Evolutionary conservation across 176 grass and related monocot species (phyloP).

Genomic region (Raddia guianensis): DNA sequence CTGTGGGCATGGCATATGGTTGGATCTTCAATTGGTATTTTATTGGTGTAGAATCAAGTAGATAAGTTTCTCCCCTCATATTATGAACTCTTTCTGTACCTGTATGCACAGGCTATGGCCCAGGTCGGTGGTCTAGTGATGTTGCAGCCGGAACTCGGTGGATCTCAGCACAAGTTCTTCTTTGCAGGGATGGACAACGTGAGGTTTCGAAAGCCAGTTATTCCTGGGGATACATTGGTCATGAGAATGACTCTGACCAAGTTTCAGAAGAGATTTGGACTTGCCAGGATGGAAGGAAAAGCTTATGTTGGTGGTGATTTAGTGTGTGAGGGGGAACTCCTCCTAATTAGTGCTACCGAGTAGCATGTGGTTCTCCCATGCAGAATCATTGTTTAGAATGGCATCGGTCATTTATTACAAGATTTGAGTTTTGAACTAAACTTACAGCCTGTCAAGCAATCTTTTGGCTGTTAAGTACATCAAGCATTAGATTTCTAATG

Average conservation of each 20-base stretch:
- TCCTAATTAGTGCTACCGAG: slow-evolving; percentile 64
- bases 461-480: slow-evolving; percentile 6
- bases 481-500: not conserved
- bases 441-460: slow-evolving; percentile 2
- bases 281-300: slow-evolving; percentile 98
- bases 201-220: slow-evolving; percentile 90
- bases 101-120: slow-evolving; percentile 78
- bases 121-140: slow-evolving; percentile 93
- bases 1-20: not conserved
- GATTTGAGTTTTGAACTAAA: slow-evolving; percentile 17
- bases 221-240: slow-evolving; percentile 90
- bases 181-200: slow-evolving; percentile 90
- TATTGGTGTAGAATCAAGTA: not conserved
- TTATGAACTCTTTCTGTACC: slow-evolving; percentile 1
- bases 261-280: slow-evolving; percentile 84
- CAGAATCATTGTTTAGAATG: slow-evolving; percentile 13
- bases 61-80: not conserved
- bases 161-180: slow-evolving; percentile 91
- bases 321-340: slow-evolving; percentile 90
- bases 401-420: not conserved
- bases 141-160: slow-evolving; percentile 91
- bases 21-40: slow-evolving; percentile 12
- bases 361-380: slow-evolving; percentile 25
- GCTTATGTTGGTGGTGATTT: slow-evolving; percentile 87
- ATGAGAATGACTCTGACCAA: slow-evolving; percentile 97